Base-by-base conservation (phyloP, 1,284 basidiomycete species). In the Golubevia sp. region DNA sequence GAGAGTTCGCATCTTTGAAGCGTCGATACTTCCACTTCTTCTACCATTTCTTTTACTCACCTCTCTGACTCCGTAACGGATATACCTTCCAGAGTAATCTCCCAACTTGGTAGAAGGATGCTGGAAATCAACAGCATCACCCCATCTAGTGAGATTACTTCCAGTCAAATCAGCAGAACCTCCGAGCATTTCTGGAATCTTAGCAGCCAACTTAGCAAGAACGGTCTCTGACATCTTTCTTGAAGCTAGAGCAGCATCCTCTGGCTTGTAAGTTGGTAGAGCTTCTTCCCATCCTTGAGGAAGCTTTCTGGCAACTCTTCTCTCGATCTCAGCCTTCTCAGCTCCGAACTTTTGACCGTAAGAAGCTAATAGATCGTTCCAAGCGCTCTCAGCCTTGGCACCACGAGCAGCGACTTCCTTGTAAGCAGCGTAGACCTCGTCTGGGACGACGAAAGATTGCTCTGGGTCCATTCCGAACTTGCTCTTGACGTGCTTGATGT, bases 31-130 rank as follows among this genome's bases (percentile, higher is more conserved):
- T 44, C 38, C 38, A 44, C 38, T 18, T 44, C n/a, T n/a, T n/a
- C n/a, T n/a, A n/a, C n/a, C n/a, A n/a, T n/a, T n/a, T n/a, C n/a
- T n/a, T 18, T 44, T 44, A 44, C 38, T 44, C 38, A 44, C 30
- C 38, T 97, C 94, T 86, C 94, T 92, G 64, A 97, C 94, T 90
- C 94, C 94, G 86, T 92, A 97, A 63, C 93, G 92, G 84, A 97
- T 90, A 85, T 97, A 97, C 59, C 91, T 92, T 65, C 94, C 94
- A 66, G 89, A 86, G 85, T 94, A 97, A 71, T 85, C 87, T 67
- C 94, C 94, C 59, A 97, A 88, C 52, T 92, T 93, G 85, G 88
- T 91, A 65, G 51, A 59, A 21, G 92, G 91, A 61, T 89, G 91
- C 86, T 97, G 95, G 90, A 97, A 97, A 86, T 97, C 95, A 68